phyloP scores from a whole-genome alignment of 2,329 filamentous ascomycete species.

The Plectosphaerella cucumerina region DNA sequence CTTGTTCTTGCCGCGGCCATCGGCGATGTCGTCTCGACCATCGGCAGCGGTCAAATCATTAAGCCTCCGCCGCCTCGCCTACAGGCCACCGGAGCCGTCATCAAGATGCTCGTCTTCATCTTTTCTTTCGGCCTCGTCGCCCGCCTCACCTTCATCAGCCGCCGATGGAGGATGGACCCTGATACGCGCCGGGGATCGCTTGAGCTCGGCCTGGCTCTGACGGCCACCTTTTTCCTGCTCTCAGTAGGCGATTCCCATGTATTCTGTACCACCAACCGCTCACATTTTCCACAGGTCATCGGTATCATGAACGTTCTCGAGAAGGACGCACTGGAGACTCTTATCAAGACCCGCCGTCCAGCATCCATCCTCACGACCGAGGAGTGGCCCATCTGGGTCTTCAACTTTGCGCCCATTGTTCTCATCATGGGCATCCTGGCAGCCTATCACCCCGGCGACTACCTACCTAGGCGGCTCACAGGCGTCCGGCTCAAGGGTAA shows the following conservation, averaged over 20 bases:
- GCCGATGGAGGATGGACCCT: slow-evolving; percentile 6
- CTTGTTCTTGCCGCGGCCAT: slow-evolving; percentile 3
- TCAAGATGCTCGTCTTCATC: slow-evolving; percentile 8
- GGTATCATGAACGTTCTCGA: slow-evolving; percentile 8
- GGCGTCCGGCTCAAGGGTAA: slow-evolving; percentile 6
- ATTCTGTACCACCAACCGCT: background rate
- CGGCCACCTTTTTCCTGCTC: slow-evolving; percentile 5
- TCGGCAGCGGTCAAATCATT: slow-evolving; percentile 6
- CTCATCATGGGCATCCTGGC: slow-evolving; percentile 8
- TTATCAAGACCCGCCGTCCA: background rate
- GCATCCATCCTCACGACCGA: slow-evolving; percentile 6
- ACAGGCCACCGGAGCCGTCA: slow-evolving; percentile 2
- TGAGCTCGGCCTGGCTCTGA: slow-evolving; percentile 8
- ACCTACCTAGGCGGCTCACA: slow-evolving; percentile 8
- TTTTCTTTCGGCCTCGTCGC: slow-evolving; percentile 2
- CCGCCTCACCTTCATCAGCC: slow-evolving; percentile 5
- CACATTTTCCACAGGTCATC: slow-evolving; percentile 3
- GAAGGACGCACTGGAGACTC: slow-evolving; percentile 2
- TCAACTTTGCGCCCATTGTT: slow-evolving; percentile 6
- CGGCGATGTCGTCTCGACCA: slow-evolving; percentile 3
- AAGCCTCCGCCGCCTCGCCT: slow-evolving; percentile 3
- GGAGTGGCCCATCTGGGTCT: slow-evolving; percentile 11
- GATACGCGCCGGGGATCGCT: background rate
- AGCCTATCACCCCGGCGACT: slow-evolving; percentile 8
- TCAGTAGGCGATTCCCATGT: background rate